Conservation (phyloP, 2,329 filamentous ascomycete species). For the Trichoderma sp. region DNA sequence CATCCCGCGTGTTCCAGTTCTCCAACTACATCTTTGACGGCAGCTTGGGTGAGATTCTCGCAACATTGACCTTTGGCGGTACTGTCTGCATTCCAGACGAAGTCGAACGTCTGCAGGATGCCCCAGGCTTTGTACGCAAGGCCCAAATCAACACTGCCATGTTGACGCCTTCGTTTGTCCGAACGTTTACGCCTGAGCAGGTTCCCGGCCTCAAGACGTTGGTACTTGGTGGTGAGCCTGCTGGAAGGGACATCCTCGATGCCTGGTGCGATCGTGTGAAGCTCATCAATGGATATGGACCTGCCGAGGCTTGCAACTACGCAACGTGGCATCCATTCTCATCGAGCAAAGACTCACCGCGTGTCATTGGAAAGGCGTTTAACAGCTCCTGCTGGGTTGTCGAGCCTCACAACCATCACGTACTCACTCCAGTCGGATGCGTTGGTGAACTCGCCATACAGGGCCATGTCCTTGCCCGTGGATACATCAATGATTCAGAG, state of each 20-base stretch:
- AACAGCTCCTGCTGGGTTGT: slow-evolving; percentile 32
- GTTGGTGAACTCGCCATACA: slow-evolving; percentile 37
- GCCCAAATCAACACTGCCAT: background rate
- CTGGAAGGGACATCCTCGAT: background rate
- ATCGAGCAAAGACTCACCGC: background rate
- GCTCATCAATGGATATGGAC: slow-evolving; percentile 18
- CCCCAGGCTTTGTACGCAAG: background rate
- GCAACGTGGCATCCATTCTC: background rate
- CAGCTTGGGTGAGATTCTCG: background rate
- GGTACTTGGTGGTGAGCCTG: background rate
- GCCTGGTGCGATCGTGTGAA: background rate
- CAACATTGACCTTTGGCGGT: background rate
- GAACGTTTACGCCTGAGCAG: background rate
- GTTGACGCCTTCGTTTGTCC: background rate
- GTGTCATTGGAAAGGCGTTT: background rate
- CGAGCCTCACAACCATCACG: slow-evolving; percentile 28
- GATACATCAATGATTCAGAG: slow-evolving; percentile 33
- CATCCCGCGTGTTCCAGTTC: background rate
- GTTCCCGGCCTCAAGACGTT: background rate
- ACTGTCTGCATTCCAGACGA: background rate
- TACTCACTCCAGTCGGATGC: slow-evolving; percentile 30
- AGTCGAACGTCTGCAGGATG: background rate
- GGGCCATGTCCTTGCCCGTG: slow-evolving; percentile 33
- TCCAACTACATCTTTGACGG: slow-evolving; percentile 3
- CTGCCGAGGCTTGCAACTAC: slow-evolving; percentile 13